Base-by-base conservation (phyloP, 257 asterid genomes). In the Capsicum baccatum region DNA sequence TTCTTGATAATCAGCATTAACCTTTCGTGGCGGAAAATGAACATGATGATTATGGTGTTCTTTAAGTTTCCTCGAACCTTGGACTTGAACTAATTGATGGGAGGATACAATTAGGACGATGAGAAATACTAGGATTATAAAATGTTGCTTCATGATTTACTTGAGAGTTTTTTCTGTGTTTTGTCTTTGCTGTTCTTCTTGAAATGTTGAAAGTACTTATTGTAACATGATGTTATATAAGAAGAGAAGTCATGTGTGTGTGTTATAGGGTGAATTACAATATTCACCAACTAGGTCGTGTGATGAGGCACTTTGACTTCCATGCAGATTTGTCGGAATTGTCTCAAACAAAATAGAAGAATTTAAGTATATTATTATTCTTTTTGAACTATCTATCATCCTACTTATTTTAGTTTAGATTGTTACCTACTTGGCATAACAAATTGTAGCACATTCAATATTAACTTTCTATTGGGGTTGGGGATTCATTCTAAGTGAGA, bases 291-390 rank as follows among this genome's bases (percentile, higher is more conserved):
- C 64, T 70, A 33, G 66, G 79, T 57, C 48, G 84, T 57, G 14
- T 52, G 79, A 82, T 82, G 66, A 39, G 56, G 59, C 35, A 42
- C 85, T 83, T 83, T 83, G 85, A 83, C 85, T 33, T 52, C 63
- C 16, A 83, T 55, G 82, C 44, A 37, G 35, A 71, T 71, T 71
- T 71, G 82, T 71, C 74, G 59, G 52, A 19, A 83, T 71, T 58
- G 6, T 71, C 12, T 50, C 37, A 10, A 68, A 35, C 79, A 83
- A 83, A 68, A n/a, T 3, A 44, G 76, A 62, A 62, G 73, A 62
- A 50, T 81, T 16, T 16, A 39, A 39, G 7, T 60, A 42, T 15
- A 48, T 80, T 5, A 58, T 37, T 17, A 80, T n/a, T 58, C 68
- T 5, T 37, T 16, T 19, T 35, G 0, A 57, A 57, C 33, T 33